These are phyloP conservation scores for Escallonia rubra DNA, from an alignment of 129 eudicot species.

Conservation along the genomic window DNA sequence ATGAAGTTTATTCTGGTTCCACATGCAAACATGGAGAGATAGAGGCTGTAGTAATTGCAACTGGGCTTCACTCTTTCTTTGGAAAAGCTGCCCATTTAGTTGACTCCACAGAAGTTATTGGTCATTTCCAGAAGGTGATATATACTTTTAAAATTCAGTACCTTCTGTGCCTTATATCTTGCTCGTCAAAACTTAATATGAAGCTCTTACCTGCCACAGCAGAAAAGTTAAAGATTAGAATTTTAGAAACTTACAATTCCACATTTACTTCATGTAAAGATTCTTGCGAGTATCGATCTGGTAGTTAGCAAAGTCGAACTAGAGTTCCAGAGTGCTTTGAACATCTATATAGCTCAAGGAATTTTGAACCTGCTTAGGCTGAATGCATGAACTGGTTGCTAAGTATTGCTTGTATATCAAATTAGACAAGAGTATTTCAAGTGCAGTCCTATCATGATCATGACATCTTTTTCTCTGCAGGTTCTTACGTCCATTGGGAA, in stretches of 20 bases:
- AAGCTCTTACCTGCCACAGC: not conserved
- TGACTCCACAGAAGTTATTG: constrained; percentile 46
- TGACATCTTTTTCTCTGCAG: constrained; percentile 7
- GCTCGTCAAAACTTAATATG: not conserved
- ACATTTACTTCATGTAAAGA: no score
- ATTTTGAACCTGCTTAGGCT: not conserved
- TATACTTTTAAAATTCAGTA: not conserved
- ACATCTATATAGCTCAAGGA: not conserved
- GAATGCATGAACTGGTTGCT: not conserved
- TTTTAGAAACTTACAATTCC: no score
- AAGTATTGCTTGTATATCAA: not conserved
- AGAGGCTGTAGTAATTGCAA: constrained; percentile 56
- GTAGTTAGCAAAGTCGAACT: not conserved
- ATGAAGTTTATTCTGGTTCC: constrained; percentile 56
- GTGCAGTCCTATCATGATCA: not conserved
- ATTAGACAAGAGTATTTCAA: not conserved
- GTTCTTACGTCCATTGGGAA: constrained; percentile 58
- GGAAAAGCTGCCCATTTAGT: constrained; percentile 59
- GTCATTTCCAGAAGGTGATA: constrained; percentile 45
- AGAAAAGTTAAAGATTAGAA: no score
- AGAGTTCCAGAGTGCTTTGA: not conserved
- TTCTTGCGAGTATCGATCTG: no score
- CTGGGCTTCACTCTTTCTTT: constrained; percentile 51
- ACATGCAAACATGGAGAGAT: constrained; percentile 60
- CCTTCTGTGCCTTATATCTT: no score